Percentiles rank a stretch among this genome's conserved stretches.
Conservation (phyloP, 345 rosid genomes). For the Rhodamnia argentea region DNA sequence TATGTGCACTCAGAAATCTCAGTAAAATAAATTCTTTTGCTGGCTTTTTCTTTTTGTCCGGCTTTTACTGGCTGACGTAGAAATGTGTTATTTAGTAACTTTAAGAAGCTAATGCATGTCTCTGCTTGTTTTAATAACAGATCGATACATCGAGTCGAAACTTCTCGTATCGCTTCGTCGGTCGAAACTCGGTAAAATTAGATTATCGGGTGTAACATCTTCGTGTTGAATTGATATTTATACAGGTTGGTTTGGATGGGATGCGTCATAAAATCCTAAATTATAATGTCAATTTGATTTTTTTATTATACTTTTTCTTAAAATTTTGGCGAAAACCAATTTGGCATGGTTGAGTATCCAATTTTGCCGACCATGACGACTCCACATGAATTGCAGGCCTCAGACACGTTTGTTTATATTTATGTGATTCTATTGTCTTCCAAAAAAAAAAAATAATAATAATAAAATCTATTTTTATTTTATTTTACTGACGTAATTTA, state of each 20-base stretch:
- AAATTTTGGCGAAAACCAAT: not conserved
- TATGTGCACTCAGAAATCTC: not conserved
- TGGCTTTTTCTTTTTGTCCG: too few species aligned
- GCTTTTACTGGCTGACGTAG: not conserved
- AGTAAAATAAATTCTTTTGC: not conserved
- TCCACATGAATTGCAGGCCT: not conserved
- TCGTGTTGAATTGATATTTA: not conserved
- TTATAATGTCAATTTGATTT: not conserved
- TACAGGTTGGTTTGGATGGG: not conserved
- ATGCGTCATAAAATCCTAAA: not conserved
- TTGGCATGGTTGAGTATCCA: not conserved
- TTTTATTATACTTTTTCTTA: not conserved
- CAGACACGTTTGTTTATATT: not conserved
- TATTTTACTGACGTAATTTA: not conserved
- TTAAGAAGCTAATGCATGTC: not conserved
- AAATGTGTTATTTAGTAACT: not conserved
- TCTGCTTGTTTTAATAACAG: not conserved
- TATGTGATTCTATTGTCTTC: not conserved
- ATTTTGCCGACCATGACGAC: not conserved
- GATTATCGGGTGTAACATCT: not conserved
- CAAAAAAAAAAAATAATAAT: not conserved
- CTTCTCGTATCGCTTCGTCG: not conserved
- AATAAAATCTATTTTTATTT: not conserved
- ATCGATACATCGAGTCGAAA: not conserved
- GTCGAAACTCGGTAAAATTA: not conserved